Evolutionary conservation across 2,329 filamentous ascomycete genomes (phyloP).

Genomic region (Coniochaeta ligniaria): DNA sequence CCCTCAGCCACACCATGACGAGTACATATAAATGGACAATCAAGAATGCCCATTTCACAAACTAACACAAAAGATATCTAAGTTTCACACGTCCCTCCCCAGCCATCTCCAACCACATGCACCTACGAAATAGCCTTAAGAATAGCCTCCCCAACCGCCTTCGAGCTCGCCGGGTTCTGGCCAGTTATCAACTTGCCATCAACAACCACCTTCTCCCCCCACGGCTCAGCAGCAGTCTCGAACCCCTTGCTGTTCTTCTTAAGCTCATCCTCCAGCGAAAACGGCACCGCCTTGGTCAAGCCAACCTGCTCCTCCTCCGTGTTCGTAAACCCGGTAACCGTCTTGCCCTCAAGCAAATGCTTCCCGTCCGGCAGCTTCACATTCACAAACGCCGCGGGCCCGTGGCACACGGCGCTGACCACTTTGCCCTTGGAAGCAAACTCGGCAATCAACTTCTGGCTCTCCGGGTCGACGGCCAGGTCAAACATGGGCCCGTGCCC

Average conservation of each 20-base stretch:
- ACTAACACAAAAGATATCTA: too few species aligned
- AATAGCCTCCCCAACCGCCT: constrained; percentile 43
- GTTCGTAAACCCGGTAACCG: constrained; percentile 54
- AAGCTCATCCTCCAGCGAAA: constrained; percentile 52
- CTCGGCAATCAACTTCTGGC: constrained; percentile 52
- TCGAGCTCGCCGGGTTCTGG: constrained; percentile 49
- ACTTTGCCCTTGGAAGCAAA: constrained; percentile 56
- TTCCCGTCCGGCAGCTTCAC: constrained; percentile 44
- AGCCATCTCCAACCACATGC: neutral
- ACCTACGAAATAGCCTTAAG: constrained; percentile 32
- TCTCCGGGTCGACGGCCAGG: constrained; percentile 48
- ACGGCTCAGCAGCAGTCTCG: constrained; percentile 45
- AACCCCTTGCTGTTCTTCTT: constrained; percentile 40
- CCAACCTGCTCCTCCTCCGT: constrained; percentile 42
- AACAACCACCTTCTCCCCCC: constrained; percentile 40
- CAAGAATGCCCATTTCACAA: too few species aligned
- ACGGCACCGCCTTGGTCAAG: constrained; percentile 40
- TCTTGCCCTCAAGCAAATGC: constrained; percentile 46
- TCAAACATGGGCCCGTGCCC: constrained; percentile 63
- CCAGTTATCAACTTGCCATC: constrained; percentile 48
- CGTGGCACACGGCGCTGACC: constrained; percentile 63
- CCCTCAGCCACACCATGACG: too few species aligned
- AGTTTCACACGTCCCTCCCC: neutral
- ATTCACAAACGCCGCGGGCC: constrained; percentile 54
- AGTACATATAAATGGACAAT: too few species aligned